These are phyloP conservation scores for Komagataella populi DNA, from an alignment of 805 yeast genomes.

Conservation along the genomic window DNA sequence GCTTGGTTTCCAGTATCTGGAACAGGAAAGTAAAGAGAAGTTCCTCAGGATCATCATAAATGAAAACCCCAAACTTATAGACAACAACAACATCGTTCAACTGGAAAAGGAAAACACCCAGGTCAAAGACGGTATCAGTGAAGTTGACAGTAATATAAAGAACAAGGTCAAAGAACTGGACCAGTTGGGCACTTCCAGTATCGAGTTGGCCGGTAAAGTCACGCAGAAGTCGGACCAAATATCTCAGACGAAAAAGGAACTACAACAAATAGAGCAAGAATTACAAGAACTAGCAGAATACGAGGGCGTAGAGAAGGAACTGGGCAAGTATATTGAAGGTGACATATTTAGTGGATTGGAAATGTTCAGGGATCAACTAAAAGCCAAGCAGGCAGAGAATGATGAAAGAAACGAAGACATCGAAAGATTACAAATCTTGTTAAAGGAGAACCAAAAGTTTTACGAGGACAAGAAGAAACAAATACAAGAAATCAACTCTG, in stretches of 20 bases:
- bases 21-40: slow-evolving; percentile 59
- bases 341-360: neutral
- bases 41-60: slow-evolving; percentile 40
- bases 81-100: neutral
- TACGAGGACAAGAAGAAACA: neutral
- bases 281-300: neutral
- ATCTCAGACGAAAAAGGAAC: neutral
- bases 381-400: neutral
- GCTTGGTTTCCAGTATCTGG: slow-evolving; percentile 51
- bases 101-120: neutral
- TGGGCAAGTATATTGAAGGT: neutral
- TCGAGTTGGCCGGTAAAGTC: neutral
- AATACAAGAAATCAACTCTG: neutral
- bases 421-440: neutral
- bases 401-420: neutral
- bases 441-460: neutral
- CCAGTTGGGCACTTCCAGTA: neutral
- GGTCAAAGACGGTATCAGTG: neutral
- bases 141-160: neutral
- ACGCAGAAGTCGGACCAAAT: neutral
- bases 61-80: slow-evolving; percentile 6
- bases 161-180: neutral
- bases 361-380: neutral
- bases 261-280: neutral
- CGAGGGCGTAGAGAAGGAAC: neutral